Conservation (phyloP, 352 stramenopile species). For the Peronospora tabacina region DNA sequence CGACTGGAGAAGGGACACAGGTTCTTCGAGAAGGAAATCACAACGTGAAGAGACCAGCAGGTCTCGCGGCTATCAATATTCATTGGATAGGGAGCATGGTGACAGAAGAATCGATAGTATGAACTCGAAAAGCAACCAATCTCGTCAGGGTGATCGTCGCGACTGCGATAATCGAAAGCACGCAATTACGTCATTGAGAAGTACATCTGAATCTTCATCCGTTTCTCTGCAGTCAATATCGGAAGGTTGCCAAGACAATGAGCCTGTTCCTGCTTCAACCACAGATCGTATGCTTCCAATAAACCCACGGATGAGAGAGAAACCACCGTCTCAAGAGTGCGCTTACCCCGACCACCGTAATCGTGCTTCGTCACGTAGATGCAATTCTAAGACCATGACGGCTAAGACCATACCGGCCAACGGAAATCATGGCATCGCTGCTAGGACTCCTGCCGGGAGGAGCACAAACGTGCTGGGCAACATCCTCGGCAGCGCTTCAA, state of each 20-base stretch:
- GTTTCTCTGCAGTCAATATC: slow-evolving; percentile 34
- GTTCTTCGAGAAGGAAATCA: slow-evolving; percentile 8
- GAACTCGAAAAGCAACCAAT: not conserved
- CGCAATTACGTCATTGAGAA: slow-evolving; percentile 1
- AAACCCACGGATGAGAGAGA: slow-evolving; percentile 14
- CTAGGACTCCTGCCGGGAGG: slow-evolving; percentile 6
- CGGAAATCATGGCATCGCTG: slow-evolving; percentile 8
- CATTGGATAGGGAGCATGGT: slow-evolving; percentile 9
- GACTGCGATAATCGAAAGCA: slow-evolving; percentile 7
- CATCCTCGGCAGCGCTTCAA: slow-evolving; percentile 61
- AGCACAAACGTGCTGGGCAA: slow-evolving; percentile 41
- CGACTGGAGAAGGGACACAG: slow-evolving; percentile 4
- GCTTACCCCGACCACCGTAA: slow-evolving; percentile 11
- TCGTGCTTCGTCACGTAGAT: slow-evolving; percentile 16
- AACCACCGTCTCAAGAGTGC: slow-evolving; percentile 19
- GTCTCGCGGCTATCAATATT: slow-evolving; percentile 12
- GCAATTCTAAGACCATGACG: slow-evolving; percentile 15
- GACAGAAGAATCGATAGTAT: slow-evolving; percentile 6
- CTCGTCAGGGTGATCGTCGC: slow-evolving; percentile 14
- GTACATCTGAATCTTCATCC: slow-evolving; percentile 8
- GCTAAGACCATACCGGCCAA: slow-evolving; percentile 12
- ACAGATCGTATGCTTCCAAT: slow-evolving; percentile 9
- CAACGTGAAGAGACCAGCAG: slow-evolving; percentile 8
- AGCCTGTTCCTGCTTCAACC: slow-evolving; percentile 22
- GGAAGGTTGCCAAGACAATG: slow-evolving; percentile 47